phyloP scores from a whole-genome alignment of 2,329 filamentous ascomycete species.

The Zasmidium angulare region DNA sequence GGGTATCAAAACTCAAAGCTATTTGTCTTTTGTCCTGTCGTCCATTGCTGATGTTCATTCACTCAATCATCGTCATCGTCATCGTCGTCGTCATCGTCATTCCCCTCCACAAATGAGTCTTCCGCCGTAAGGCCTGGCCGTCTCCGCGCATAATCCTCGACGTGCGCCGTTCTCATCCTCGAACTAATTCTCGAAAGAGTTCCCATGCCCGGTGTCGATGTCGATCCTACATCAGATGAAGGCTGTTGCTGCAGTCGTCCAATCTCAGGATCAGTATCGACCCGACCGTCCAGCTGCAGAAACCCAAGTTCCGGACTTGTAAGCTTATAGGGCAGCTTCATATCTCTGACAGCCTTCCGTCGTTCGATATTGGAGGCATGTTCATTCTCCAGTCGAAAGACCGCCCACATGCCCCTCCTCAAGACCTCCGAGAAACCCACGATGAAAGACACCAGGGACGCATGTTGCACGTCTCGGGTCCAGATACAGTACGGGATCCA shows the following conservation, averaged over 20 bases:
- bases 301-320: background rate
- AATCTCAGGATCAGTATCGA: background rate
- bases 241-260: background rate
- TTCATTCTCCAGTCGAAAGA: slow-evolving; percentile 96
- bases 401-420: slow-evolving; percentile 85
- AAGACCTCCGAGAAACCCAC: slow-evolving; percentile 76
- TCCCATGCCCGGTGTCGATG: background rate
- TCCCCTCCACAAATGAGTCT: background rate
- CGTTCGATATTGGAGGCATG: slow-evolving; percentile 81
- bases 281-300: background rate
- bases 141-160: slow-evolving; percentile 2
- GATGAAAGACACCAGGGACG: slow-evolving; percentile 75
- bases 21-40: no score
- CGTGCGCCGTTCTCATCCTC: slow-evolving; percentile 3
- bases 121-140: background rate
- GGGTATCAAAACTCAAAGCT: no score
- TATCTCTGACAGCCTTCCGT: slow-evolving; percentile 19
- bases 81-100: background rate
- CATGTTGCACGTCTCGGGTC: slow-evolving; percentile 76
- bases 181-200: slow-evolving; percentile 1
- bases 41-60: no score
- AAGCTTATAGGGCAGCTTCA: slow-evolving; percentile 22
- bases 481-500: slow-evolving; percentile 95
- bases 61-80: background rate
- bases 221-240: no score